Conservation (phyloP, 1,284 basidiomycete genomes). For the Sporisorium graminicola region DNA sequence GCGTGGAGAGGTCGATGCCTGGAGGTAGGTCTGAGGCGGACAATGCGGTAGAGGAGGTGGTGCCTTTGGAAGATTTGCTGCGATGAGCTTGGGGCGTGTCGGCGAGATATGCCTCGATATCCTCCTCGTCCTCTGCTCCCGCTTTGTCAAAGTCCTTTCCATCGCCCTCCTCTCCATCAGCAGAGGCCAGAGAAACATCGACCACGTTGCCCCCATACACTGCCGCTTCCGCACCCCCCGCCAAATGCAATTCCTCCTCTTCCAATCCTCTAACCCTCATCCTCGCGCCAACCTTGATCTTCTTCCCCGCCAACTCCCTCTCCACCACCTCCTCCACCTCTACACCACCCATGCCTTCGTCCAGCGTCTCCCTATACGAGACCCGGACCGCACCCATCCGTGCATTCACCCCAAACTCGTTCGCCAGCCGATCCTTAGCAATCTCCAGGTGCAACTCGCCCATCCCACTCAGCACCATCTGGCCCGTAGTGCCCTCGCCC, state of each 20-base stretch:
- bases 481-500: conserved; percentile 75
- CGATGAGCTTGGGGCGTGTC: conserved; percentile 6
- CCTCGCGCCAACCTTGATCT: conserved; percentile 48
- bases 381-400: conserved; percentile 83
- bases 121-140: conserved; percentile 14
- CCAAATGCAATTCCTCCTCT: conserved; percentile 32
- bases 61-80: background rate
- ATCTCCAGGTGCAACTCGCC: conserved; percentile 89
- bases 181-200: conserved; percentile 25
- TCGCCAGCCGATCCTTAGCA: conserved; percentile 80
- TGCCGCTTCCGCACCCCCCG: conserved; percentile 20
- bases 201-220: conserved; percentile 56
- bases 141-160: background rate
- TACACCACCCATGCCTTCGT: conserved; percentile 60
- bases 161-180: background rate
- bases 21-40: conserved; percentile 2
- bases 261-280: conserved; percentile 41
- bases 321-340: conserved; percentile 51
- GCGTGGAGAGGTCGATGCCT: conserved; percentile 32
- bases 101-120: conserved; percentile 29
- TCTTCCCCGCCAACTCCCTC: conserved; percentile 60
- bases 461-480: conserved; percentile 84
- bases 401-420: conserved; percentile 84
- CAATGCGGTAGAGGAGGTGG: background rate
- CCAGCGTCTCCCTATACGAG: conserved; percentile 81